These are phyloP conservation scores for Plasmodium berghei DNA, from an alignment of 169 alveolate genomes.

Conservation along the genomic window DNA sequence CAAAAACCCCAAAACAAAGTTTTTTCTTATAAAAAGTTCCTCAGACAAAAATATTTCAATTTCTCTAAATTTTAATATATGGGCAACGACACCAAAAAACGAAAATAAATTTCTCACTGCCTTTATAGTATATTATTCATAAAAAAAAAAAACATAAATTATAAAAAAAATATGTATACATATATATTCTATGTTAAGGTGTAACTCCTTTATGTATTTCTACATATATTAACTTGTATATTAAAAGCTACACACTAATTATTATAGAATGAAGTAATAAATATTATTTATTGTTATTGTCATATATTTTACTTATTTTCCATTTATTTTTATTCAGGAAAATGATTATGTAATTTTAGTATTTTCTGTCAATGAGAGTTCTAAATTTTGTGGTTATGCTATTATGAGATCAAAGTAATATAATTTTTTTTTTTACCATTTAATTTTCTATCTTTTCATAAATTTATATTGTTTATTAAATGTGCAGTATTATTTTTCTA, in stretches of 20 bases:
- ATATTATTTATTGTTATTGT: neutral
- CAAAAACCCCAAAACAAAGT: slow-evolving; percentile 59
- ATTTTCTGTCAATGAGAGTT: slow-evolving; percentile 82
- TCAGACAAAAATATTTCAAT: slow-evolving; percentile 76
- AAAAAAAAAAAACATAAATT: slow-evolving; percentile 1
- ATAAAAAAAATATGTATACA: neutral
- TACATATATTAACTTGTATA: no score
- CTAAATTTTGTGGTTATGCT: slow-evolving; percentile 83
- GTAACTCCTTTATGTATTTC: no score
- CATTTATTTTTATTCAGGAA: slow-evolving; percentile 39
- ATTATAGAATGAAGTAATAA: no score
- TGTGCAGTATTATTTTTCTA: no score
- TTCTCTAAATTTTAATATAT: slow-evolving; percentile 77
- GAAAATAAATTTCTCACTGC: slow-evolving; percentile 76
- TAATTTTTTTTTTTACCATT: neutral
- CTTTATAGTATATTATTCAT: slow-evolving; percentile 34
- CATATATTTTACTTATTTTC: neutral
- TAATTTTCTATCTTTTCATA: neutral
- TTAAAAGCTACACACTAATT: no score
- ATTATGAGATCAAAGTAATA: slow-evolving; percentile 78
- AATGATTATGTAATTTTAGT: slow-evolving; percentile 81
- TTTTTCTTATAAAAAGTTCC: slow-evolving; percentile 80
- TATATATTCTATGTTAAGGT: neutral
- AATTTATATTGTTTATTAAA: neutral
- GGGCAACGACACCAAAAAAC: slow-evolving; percentile 85